phyloP scores from a whole-genome alignment of 345 rosid species.

The Lepidium sativum region DNA sequence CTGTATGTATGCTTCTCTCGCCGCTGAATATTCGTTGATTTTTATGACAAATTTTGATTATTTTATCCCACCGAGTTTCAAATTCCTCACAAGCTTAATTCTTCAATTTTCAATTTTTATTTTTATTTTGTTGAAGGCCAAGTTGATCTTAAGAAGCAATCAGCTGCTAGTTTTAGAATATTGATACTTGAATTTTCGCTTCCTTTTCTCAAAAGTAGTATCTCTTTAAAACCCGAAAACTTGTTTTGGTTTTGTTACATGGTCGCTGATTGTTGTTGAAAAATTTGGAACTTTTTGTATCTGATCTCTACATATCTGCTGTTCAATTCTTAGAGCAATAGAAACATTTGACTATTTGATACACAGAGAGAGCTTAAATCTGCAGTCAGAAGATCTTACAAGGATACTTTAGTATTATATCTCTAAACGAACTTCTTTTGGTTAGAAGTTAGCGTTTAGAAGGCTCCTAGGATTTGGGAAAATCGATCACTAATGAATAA shows the following conservation, averaged over 20 bases:
- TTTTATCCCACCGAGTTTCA: too few species aligned
- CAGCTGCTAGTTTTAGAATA: too few species aligned
- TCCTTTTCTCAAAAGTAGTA: not conserved
- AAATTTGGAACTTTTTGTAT: not conserved
- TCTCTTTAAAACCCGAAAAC: not conserved
- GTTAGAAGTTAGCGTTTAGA: conserved; percentile 3
- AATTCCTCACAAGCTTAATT: not conserved
- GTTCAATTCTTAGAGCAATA: not conserved
- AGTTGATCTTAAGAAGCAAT: not conserved
- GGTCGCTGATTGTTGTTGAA: not conserved
- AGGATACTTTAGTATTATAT: not conserved
- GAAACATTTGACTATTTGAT: conserved; percentile 21
- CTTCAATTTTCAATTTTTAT: not conserved
- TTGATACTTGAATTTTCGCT: not conserved
- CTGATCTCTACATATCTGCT: not conserved
- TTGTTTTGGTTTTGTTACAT: not conserved
- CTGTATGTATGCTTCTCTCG: conserved; percentile 2
- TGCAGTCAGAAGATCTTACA: not conserved
- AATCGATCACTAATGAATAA: not conserved
- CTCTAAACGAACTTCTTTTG: not conserved
- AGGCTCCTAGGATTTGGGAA: conserved; percentile 10
- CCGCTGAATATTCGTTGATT: not conserved
- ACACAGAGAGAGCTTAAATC: conserved; percentile 16
- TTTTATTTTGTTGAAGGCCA: not conserved
- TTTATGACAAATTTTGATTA: too few species aligned